phyloP scores from a whole-genome alignment of 345 rosid species.

The Pistacia integerrima region DNA sequence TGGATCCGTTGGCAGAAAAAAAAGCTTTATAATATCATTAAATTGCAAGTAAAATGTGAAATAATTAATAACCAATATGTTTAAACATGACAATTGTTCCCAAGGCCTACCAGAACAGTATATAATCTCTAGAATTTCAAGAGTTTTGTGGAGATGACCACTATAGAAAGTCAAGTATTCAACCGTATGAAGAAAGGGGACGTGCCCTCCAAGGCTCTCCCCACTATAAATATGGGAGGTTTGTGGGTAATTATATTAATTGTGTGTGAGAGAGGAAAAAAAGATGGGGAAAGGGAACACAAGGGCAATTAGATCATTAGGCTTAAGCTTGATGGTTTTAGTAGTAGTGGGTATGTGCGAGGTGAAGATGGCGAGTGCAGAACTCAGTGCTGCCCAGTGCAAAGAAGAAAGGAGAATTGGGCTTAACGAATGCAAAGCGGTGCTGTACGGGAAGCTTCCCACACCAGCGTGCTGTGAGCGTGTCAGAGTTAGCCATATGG shows the following conservation, averaged over 20 bases:
- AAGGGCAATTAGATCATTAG: conserved; percentile 5
- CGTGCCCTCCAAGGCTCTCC: background rate
- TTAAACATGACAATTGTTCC: too few species aligned
- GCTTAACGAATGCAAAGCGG: conserved; percentile 41
- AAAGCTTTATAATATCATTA: too few species aligned
- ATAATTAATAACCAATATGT: too few species aligned
- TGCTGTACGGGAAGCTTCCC: conserved; percentile 34
- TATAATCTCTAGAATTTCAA: too few species aligned
- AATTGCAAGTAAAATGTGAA: too few species aligned
- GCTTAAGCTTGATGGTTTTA: background rate
- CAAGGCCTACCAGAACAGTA: too few species aligned
- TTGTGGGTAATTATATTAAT: background rate
- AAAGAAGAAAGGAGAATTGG: conserved; percentile 36
- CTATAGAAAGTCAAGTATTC: too few species aligned
- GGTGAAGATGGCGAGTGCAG: conserved; percentile 20
- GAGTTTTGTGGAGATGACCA: too few species aligned
- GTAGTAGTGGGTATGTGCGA: background rate
- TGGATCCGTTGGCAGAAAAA: too few species aligned
- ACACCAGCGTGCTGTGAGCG: conserved; percentile 41
- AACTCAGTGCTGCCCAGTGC: conserved; percentile 28
- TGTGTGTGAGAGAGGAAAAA: background rate
- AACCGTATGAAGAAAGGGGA: too few species aligned
- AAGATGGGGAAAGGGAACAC: background rate
- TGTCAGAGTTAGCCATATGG: conserved; percentile 30
- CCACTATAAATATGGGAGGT: background rate